These are phyloP conservation scores for Arthrinium puccinioides DNA, from an alignment of 2,329 filamentous ascomycete genomes.

Conservation along the genomic window DNA sequence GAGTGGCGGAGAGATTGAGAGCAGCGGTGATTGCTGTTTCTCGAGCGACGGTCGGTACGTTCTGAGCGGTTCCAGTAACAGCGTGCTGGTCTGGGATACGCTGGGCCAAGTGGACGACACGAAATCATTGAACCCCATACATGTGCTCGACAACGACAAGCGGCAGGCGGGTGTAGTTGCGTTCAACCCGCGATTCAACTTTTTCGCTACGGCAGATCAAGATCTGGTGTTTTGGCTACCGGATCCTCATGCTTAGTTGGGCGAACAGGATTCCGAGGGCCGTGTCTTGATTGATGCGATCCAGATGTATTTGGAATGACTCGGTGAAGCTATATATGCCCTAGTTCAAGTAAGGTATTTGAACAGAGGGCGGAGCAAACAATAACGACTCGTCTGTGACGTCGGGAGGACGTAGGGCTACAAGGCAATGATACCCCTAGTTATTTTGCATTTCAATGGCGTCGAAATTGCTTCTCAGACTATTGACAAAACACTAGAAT, in stretches of 20 bases:
- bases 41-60: conserved; percentile 85
- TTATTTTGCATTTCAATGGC: no score
- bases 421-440: no score
- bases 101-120: conserved; percentile 47
- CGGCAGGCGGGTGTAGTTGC: conserved; percentile 66
- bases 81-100: conserved; percentile 83
- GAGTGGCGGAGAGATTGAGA: conserved; percentile 43
- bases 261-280: no score
- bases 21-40: conserved; percentile 78
- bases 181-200: conserved; percentile 87
- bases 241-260: conserved; percentile 46
- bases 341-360: no score
- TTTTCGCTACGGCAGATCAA: conserved; percentile 83
- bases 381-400: no score
- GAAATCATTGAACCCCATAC: conserved; percentile 55
- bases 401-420: no score
- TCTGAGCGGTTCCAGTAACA: conserved; percentile 67
- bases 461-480: no score
- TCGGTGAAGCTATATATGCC: no score
- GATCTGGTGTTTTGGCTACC: conserved; percentile 76
- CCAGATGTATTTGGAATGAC: no score
- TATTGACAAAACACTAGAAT: no score
- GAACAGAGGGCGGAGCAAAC: no score
- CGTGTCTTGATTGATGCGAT: no score
- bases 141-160: conserved; percentile 56